phyloP scores from a whole-genome alignment of 2,329 filamentous ascomycete genomes.

The Seiridium unicorne region DNA sequence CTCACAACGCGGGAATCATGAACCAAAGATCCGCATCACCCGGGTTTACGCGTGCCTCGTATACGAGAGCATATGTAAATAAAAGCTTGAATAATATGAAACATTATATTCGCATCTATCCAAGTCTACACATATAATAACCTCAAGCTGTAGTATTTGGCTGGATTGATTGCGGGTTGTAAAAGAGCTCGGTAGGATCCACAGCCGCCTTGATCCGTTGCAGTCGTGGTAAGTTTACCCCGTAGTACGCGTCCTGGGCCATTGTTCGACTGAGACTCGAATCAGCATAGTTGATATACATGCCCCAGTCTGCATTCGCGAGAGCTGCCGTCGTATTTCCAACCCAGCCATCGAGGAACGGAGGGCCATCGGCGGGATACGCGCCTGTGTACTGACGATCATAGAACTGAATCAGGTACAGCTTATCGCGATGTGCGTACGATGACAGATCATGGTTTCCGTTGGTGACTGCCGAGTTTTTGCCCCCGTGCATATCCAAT shows the following conservation, averaged over 20 bases:
- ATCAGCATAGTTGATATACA: conserved; percentile 14
- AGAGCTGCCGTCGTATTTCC: conserved; percentile 19
- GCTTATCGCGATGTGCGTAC: conserved; percentile 42
- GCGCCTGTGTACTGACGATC: conserved; percentile 33
- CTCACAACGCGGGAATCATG: not conserved
- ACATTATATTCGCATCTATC: not conserved
- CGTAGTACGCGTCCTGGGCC: conserved; percentile 2
- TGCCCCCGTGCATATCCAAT: conserved; percentile 39
- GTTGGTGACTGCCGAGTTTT: conserved; percentile 33
- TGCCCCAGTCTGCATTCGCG: conserved; percentile 21
- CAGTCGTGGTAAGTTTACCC: not conserved
- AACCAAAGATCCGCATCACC: too few relatives aligned
- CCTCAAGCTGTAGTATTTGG: conserved; percentile 1
- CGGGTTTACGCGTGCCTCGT: too few relatives aligned
- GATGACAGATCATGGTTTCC: conserved; percentile 27
- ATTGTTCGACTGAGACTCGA: not conserved
- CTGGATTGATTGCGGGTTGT: conserved; percentile 3
- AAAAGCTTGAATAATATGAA: too few relatives aligned
- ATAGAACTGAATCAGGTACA: conserved; percentile 49
- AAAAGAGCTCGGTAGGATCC: conserved; percentile 5
- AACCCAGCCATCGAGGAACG: conserved; percentile 26
- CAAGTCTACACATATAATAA: not conserved
- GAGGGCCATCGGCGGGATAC: conserved; percentile 24
- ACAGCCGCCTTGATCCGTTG: conserved; percentile 5
- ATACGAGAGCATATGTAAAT: too few relatives aligned